Evolutionary conservation across 1,139 yeast species (phyloP).

Genomic region (Nematodospora anomalae): DNA sequence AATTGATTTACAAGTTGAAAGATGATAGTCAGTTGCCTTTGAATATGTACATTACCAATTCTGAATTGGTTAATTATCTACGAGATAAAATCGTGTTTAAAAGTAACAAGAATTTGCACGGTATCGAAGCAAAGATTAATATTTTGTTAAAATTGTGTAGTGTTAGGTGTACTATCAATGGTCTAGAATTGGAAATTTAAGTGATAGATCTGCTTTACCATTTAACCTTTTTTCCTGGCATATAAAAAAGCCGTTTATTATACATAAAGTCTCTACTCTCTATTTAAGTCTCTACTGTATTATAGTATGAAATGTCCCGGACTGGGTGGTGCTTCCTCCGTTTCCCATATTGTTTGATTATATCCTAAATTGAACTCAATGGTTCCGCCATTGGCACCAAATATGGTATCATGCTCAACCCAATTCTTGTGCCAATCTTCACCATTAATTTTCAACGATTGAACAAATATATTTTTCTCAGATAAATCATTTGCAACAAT

Average conservation of each 20-base stretch:
- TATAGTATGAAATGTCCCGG: constrained; percentile 22
- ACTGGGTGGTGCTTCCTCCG: constrained; percentile 25
- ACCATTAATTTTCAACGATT: constrained; percentile 31
- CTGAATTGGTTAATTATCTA: constrained; percentile 14
- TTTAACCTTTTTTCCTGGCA: too few species aligned
- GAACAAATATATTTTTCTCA: constrained; percentile 24
- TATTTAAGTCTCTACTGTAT: constrained; percentile 1
- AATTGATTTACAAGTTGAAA: constrained; percentile 12
- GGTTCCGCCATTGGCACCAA: constrained; percentile 26
- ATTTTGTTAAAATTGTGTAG: constrained; percentile 10
- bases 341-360: constrained; percentile 27
- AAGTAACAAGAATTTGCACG: constrained; percentile 9
- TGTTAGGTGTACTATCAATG: constrained; percentile 14
- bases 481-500: constrained; percentile 29
- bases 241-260: too few species aligned
- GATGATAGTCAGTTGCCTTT: constrained; percentile 7
- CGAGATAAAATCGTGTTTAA: constrained; percentile 11
- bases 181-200: constrained; percentile 10
- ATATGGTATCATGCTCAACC: constrained; percentile 33
- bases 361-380: constrained; percentile 28
- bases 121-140: constrained; percentile 15
- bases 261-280: not conserved
- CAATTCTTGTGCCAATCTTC: constrained; percentile 27
- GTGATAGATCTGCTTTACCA: too few species aligned
- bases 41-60: constrained; percentile 13